Base-by-base conservation (phyloP, 140 eudicot genomes). In the Erigeron philadelphicus region DNA sequence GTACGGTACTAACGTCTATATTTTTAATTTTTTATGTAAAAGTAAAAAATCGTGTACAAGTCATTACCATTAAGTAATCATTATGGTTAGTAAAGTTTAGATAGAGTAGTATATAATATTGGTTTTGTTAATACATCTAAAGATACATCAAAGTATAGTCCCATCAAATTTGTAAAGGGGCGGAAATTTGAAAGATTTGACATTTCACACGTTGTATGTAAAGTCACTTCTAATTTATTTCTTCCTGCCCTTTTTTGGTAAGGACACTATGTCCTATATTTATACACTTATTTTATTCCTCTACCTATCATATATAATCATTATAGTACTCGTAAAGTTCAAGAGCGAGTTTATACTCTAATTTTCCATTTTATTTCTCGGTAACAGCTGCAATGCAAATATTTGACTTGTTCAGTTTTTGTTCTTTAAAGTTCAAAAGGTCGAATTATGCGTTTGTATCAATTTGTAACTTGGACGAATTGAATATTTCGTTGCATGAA, bases 181-280 rank as follows among this genome's bases (percentile, higher is more conserved):
- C 74, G 72, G 73, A 71, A 64, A 77, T 57, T 71, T 64, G 70
- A 59, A 57, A 48, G 78, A 78, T 50, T 38, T 78, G 82, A 78
- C 82, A 66, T 66, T 49, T 78, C 78, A 78, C 82, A 78, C 82
- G 82, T 72, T 72, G 78, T 41, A 66, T 78, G 82, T 72, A 58
- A 78, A 50, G 82, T 78, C 82, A 72, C 65, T 65, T 78, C 66
- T 72, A 65, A 72, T 72, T 78, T 72, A 60, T 72, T 72, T 5
- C 60, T 58, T 47, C 78, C 74, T 58, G 57, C 10, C 78, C 50
- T 78, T 72, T 60, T 78, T 65, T 78, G 25, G 82, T 72, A 66
- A 72, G 53, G 53, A 72, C 78, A 72, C 70, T 60, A 78, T 78
- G 66, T 64, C 82, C 78, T 78, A 66, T 72, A 49, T 72, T 72